Evolutionary conservation across 2,329 filamentous ascomycete species (phyloP).

Genomic region (Diplodia corticola): DNA sequence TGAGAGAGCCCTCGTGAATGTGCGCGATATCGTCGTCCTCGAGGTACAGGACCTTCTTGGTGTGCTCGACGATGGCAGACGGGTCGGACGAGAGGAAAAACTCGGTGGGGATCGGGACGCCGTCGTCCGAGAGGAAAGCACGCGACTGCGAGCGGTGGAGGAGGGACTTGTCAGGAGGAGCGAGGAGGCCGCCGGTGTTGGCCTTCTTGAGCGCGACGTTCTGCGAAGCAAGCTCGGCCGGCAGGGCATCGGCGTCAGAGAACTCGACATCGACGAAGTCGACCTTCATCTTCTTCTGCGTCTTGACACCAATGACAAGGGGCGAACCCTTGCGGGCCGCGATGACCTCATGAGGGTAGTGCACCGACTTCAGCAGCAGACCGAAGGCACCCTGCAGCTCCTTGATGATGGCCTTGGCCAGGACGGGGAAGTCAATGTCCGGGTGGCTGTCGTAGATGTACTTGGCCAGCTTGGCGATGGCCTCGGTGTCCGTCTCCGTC

Average conservation of each 20-base stretch:
- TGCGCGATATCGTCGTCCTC: slow-evolving; percentile 99
- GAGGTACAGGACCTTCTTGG: slow-evolving; percentile 99
- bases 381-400: slow-evolving; percentile 98
- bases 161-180: slow-evolving; percentile 94
- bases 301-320: slow-evolving; percentile 94
- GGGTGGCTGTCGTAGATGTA: slow-evolving; percentile 96
- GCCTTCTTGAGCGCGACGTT: slow-evolving; percentile 93
- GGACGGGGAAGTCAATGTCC: slow-evolving; percentile 90
- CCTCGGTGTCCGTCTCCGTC: slow-evolving; percentile 99
- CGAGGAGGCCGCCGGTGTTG: slow-evolving; percentile 57
- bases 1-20: slow-evolving; percentile 97
- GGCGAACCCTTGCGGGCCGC: slow-evolving; percentile 98
- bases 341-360: slow-evolving; percentile 97
- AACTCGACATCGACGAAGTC: slow-evolving; percentile 99
- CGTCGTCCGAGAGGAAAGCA: slow-evolving; percentile 98
- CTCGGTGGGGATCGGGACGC: slow-evolving; percentile 95
- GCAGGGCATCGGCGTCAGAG: slow-evolving; percentile 76
- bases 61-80: slow-evolving; percentile 98
- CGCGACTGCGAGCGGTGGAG: slow-evolving; percentile 98
- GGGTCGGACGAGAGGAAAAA: slow-evolving; percentile 99
- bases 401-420: slow-evolving; percentile 96
- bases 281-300: slow-evolving; percentile 99
- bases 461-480: slow-evolving; percentile 98
- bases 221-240: slow-evolving; percentile 92
- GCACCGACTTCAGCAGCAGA: slow-evolving; percentile 94